Percentiles rank a stretch among this genome's conserved stretches.
Evolutionary conservation across 176 grass and related monocot genomes (phyloP).

Genomic region (Echinochloa phyllopogon): DNA sequence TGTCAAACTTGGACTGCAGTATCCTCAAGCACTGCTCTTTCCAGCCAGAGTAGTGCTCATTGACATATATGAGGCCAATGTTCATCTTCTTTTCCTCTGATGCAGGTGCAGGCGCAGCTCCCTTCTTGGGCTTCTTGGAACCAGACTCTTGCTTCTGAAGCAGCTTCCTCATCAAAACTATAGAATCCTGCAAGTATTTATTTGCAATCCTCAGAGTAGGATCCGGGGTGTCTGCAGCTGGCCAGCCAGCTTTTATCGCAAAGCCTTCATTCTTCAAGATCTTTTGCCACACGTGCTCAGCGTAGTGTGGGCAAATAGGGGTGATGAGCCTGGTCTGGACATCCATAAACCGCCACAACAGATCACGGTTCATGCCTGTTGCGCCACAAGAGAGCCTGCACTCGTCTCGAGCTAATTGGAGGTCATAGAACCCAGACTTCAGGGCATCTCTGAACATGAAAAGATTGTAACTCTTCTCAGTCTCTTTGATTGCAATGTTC

Average conservation of each 20-base stretch:
- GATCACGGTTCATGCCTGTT: constrained; percentile 10
- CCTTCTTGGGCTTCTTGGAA: constrained; percentile 64
- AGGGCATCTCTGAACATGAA: constrained; percentile 92
- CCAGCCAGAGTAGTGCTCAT: constrained; percentile 67
- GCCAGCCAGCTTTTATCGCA: background rate
- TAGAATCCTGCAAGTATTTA: background rate
- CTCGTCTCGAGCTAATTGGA: constrained; percentile 74
- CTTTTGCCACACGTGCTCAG: background rate
- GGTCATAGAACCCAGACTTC: constrained; percentile 74
- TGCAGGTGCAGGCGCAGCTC: constrained; percentile 8
- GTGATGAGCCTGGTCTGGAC: constrained; percentile 2
- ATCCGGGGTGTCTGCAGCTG: background rate
- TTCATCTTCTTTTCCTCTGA: constrained; percentile 40
- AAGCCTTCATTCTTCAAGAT: constrained; percentile 1
- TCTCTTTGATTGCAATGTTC: constrained; percentile 68
- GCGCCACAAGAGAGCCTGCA: constrained; percentile 1
- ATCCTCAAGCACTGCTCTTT: constrained; percentile 66
- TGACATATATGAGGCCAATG: constrained; percentile 56
- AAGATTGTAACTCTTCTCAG: constrained; percentile 66
- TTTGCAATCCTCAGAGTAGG: background rate
- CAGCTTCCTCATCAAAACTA: constrained; percentile 50
- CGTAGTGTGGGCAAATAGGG: constrained; percentile 1
- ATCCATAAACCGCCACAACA: constrained; percentile 12
- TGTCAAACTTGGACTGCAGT: constrained; percentile 52
- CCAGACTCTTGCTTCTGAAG: constrained; percentile 57